phyloP scores from a whole-genome alignment of 345 rosid species.

The Camelina laxa region DNA sequence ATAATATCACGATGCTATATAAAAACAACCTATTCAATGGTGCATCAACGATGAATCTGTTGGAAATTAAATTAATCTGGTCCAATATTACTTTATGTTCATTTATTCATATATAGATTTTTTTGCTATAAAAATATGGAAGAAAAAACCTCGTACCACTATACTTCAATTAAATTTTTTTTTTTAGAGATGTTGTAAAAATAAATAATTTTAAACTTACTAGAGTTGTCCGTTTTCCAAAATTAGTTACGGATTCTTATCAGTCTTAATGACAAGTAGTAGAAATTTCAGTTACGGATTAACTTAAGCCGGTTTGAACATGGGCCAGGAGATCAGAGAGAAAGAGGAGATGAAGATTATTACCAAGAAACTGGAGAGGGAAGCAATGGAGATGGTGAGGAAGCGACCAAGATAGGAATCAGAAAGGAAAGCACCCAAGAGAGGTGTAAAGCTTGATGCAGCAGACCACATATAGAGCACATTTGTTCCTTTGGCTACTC shows the following conservation, averaged over 20 bases:
- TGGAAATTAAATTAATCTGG: constrained; percentile 4
- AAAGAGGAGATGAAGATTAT: not conserved
- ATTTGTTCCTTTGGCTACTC: constrained; percentile 64
- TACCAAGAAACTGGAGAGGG: constrained; percentile 69
- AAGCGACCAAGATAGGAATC: constrained; percentile 80
- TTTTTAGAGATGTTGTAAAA: not conserved
- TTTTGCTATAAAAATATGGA: not conserved
- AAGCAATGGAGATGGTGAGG: constrained; percentile 68
- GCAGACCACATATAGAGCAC: constrained; percentile 72
- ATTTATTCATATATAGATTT: not conserved
- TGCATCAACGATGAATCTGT: constrained; percentile 4
- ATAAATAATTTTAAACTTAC: not conserved
- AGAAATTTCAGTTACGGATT: constrained; percentile 3
- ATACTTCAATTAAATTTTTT: constrained; percentile 12
- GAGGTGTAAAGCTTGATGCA: constrained; percentile 63
- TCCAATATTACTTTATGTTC: constrained; percentile 6
- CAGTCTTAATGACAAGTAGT: constrained; percentile 1
- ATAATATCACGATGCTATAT: not conserved
- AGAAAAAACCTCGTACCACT: constrained; percentile 42
- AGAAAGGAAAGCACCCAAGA: constrained; percentile 72
- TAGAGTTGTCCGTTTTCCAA: not conserved
- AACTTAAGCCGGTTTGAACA: constrained; percentile 27
- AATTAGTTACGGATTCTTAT: constrained; percentile 31
- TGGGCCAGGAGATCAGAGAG: not conserved
- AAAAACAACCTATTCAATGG: constrained; percentile 16